A percentile compares a stretch with the other conserved stretches of the same genome.
Conservation (phyloP, 2,329 filamentous ascomycete genomes). For the Botryotinia convoluta region DNA sequence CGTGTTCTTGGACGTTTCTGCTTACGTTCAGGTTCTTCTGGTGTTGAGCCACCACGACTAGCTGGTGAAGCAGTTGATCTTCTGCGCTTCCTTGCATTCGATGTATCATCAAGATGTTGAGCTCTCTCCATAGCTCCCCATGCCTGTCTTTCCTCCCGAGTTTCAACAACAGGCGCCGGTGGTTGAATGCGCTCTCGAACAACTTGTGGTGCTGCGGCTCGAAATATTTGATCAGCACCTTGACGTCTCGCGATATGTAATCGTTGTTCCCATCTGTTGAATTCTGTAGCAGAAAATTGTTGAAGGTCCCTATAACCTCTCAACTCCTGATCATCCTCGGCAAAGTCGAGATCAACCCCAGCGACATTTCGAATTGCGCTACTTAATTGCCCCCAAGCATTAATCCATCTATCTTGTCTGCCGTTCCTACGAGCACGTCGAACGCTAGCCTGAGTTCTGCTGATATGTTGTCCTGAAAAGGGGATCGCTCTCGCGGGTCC, state of each 20-base stretch:
- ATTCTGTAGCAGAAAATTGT: conserved; percentile 54
- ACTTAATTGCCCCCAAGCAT: conserved; percentile 70
- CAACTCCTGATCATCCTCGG: conserved; percentile 63
- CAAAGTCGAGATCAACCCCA: conserved; percentile 79
- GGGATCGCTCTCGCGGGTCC: conserved; percentile 2
- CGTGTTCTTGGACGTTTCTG: conserved; percentile 84
- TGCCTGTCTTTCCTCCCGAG: conserved; percentile 72
- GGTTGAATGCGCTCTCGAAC: conserved; percentile 44
- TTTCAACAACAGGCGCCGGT: conserved; percentile 63
- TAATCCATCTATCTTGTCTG: conserved; percentile 84
- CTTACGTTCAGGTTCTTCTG: conserved; percentile 72
- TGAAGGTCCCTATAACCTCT: conserved; percentile 54
- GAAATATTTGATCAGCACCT: conserved; percentile 71
- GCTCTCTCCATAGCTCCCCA: conserved; percentile 92
- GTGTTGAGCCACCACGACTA: conserved; percentile 51
- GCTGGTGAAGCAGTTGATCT: conserved; percentile 67
- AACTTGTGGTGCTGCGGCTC: conserved; percentile 62
- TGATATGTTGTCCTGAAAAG: conserved; percentile 28
- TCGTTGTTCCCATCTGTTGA: conserved; percentile 76
- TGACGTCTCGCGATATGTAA: conserved; percentile 78
- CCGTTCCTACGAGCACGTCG: conserved; percentile 52
- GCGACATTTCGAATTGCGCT: conserved; percentile 63
- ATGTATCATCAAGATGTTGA: conserved; percentile 60
- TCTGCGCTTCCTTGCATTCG: conserved; percentile 65
- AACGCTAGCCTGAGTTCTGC: conserved; percentile 57